Evolutionary conservation across 2,329 filamentous ascomycete genomes (phyloP), one percentile per base, ranked within the genome.

Genomic region (Zalaria sp.): DNA sequence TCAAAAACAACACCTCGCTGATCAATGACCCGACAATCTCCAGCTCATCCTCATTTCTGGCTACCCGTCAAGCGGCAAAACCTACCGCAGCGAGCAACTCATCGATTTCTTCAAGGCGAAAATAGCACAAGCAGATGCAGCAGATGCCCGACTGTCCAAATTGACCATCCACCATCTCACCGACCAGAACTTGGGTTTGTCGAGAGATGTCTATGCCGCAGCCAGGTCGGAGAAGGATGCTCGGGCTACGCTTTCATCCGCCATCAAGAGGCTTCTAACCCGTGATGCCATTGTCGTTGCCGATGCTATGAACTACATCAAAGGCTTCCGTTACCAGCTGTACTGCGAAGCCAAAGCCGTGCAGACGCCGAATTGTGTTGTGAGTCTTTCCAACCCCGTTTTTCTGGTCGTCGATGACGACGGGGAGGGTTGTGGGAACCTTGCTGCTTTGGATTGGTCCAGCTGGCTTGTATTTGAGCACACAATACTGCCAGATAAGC

Each of bases 231-330:
- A 93, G 57, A 93, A 93, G 59, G 81, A 89, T 62, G 84, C 83
- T 1, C 76, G 84, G 26, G 84, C 84, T 2, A 71, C 77, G 35
- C 69, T 85, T 42, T 85, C 83, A 58, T 84, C 74, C 46, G 83
- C 84, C 46, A 80, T 89, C 37, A 89, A 89, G 67, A 72, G 84
- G 35, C 72, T 79, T 38, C 69, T 93, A 27, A 77, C 73, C 46
- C 73, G 77, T 43, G 76, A 77, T 53, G 81, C 85, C 54, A 77
- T 93, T 44, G 82, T 91, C 40, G 75, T 93, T 37, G 74, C 86
- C 10, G 84, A 93, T 57, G 78, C 79, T 1, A 65, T 84, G 46
- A 91, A 91, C 61, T 93, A 91, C 62, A 93, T 93, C 64, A 91
- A 91, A 60, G 85, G 84, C 32, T 91, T 83, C 75, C 72, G 85